These are phyloP conservation scores for Nakaseomyces glabratus DNA, from an alignment of 1,139 yeast genomes.

Conservation along the genomic window DNA sequence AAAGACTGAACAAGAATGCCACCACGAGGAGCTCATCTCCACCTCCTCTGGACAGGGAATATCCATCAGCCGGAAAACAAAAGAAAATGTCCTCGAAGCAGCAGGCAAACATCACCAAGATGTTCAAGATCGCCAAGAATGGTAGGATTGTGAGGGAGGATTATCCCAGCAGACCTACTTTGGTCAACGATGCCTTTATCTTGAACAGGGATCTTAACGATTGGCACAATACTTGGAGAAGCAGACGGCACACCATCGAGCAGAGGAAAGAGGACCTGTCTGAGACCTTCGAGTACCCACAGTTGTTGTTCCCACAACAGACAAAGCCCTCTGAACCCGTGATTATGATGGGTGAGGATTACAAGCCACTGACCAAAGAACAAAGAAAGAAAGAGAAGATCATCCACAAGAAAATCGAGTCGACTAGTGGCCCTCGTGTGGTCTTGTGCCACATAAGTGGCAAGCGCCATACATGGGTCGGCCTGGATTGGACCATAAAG, in stretches of 20 bases:
- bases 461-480: slow-evolving; percentile 70
- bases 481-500: slow-evolving; percentile 57
- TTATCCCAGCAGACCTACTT: slow-evolving; percentile 29
- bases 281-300: slow-evolving; percentile 17
- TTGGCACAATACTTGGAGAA: slow-evolving; percentile 23
- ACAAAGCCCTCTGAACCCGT: slow-evolving; percentile 6
- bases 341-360: slow-evolving; percentile 11
- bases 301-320: slow-evolving; percentile 15
- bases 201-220: slow-evolving; percentile 19
- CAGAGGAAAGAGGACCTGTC: slow-evolving; percentile 12
- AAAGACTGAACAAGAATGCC: slow-evolving; percentile 8
- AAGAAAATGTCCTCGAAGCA: slow-evolving; percentile 7
- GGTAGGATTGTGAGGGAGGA: slow-evolving; percentile 29
- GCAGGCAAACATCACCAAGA: slow-evolving; percentile 11
- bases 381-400: slow-evolving; percentile 19
- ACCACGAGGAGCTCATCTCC: slow-evolving; percentile 6
- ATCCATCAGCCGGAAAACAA: not conserved
- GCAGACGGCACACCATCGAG: slow-evolving; percentile 15
- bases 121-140: slow-evolving; percentile 18
- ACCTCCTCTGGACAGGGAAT: slow-evolving; percentile 3
- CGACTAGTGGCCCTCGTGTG: slow-evolving; percentile 38
- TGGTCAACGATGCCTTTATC: slow-evolving; percentile 26
- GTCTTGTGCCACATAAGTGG: slow-evolving; percentile 61
- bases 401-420: slow-evolving; percentile 18
- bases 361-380: slow-evolving; percentile 16